Evolutionary conservation across 2,329 filamentous ascomycete species (phyloP).

Genomic region (Colletotrichum melonis): DNA sequence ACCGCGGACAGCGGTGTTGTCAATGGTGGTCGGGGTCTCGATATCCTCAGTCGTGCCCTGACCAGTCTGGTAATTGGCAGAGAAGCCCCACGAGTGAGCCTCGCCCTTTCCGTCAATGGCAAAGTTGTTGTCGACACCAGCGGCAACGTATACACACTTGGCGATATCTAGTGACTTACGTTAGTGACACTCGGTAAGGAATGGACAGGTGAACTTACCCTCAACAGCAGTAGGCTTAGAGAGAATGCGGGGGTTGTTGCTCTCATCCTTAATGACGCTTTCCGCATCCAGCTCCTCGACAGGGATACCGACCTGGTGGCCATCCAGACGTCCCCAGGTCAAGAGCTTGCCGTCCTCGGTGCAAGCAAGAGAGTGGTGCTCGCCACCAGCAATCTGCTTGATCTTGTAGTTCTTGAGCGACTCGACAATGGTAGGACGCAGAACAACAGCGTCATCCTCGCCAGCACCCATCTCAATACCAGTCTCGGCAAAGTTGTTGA

Average conservation of each 20-base stretch:
- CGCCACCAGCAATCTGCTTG: slow-evolving; percentile 72
- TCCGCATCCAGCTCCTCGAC: slow-evolving; percentile 65
- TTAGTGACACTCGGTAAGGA: not conserved
- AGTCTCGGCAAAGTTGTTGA: slow-evolving; percentile 89
- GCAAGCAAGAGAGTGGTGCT: slow-evolving; percentile 79
- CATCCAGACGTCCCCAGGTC: slow-evolving; percentile 70
- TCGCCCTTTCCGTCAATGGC: slow-evolving; percentile 77
- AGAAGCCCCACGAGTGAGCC: slow-evolving; percentile 85
- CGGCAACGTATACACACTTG: slow-evolving; percentile 68
- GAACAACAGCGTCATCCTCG: slow-evolving; percentile 76
- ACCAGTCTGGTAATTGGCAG: slow-evolving; percentile 82
- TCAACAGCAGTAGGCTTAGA: slow-evolving; percentile 71
- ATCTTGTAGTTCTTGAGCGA: slow-evolving; percentile 74
- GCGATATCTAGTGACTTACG: slow-evolving; percentile 54
- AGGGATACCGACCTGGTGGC: slow-evolving; percentile 68
- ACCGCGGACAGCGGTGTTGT: slow-evolving; percentile 84
- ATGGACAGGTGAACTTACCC: slow-evolving; percentile 49
- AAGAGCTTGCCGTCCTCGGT: slow-evolving; percentile 67
- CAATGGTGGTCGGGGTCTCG: slow-evolving; percentile 79
- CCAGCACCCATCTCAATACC: slow-evolving; percentile 71
- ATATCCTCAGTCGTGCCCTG: slow-evolving; percentile 84
- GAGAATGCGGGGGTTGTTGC: slow-evolving; percentile 77
- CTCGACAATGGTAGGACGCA: slow-evolving; percentile 76
- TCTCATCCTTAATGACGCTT: slow-evolving; percentile 72
- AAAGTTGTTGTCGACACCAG: slow-evolving; percentile 80